These are phyloP conservation scores for Dendryphion nanum DNA, from an alignment of 2,329 filamentous ascomycete species.

Conservation along the genomic window DNA sequence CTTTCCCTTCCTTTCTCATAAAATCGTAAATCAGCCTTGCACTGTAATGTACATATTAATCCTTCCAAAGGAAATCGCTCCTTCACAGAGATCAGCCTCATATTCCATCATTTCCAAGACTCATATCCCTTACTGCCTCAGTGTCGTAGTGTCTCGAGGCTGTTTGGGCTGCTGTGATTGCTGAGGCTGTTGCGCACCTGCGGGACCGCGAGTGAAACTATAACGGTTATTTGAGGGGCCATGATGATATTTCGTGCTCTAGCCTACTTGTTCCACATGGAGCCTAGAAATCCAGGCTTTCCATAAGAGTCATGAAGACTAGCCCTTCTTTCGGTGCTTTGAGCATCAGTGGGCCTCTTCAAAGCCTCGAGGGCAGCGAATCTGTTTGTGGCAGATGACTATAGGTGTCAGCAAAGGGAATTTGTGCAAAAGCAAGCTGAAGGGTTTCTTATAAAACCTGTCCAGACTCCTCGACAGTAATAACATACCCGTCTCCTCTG, in stretches of 20 bases:
- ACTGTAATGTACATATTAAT: too few species aligned
- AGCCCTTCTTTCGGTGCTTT: constrained; percentile 24
- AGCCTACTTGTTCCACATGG: constrained; percentile 35
- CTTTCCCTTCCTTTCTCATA: too few species aligned
- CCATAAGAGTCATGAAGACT: constrained; percentile 35
- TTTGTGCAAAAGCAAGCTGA: too few species aligned
- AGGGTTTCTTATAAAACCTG: too few species aligned
- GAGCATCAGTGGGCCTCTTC: constrained; percentile 31
- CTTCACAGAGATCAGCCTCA: constrained; percentile 12
- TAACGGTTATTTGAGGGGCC: constrained; percentile 10
- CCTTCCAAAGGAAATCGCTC: constrained; percentile 13
- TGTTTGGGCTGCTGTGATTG: constrained; percentile 12
- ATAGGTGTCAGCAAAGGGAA: constrained; percentile 2
- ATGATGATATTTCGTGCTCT: neutral
- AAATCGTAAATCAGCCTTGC: too few species aligned
- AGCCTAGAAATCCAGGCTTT: constrained; percentile 31
- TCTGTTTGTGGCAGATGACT: constrained; percentile 30
- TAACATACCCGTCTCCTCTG: constrained; percentile 32
- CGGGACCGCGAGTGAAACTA: constrained; percentile 35
- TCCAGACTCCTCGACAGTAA: neutral
- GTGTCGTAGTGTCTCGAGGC: constrained; percentile 22
- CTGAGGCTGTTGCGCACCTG: constrained; percentile 1
- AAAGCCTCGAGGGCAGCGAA: constrained; percentile 32
- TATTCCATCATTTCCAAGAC: neutral
- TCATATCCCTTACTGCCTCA: constrained; percentile 18